Percentiles rank a stretch among this genome's conserved stretches.
These are phyloP conservation scores for Amylocarpus encephaloides DNA, from an alignment of 2,329 filamentous ascomycete genomes.

Conservation along the genomic window DNA sequence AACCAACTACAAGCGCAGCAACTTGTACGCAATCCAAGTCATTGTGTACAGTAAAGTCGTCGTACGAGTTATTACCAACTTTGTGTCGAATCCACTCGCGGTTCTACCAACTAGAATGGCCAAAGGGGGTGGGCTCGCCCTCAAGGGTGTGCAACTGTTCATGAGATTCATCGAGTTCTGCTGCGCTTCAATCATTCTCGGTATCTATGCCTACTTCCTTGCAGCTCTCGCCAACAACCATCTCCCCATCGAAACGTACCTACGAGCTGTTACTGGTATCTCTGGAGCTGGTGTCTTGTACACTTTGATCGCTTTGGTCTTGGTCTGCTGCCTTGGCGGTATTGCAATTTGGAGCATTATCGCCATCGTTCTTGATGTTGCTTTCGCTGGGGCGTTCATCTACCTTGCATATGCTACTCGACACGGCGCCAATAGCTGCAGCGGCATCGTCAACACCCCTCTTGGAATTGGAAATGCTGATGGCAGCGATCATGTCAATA, in stretches of 20 bases:
- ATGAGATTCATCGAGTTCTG: constrained; percentile 69
- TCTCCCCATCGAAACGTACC: constrained; percentile 54
- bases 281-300: constrained; percentile 71
- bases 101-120: constrained; percentile 43
- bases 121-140: constrained; percentile 51
- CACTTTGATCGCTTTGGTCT: constrained; percentile 61
- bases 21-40: neutral
- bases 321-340: constrained; percentile 76
- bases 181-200: constrained; percentile 67
- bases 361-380: constrained; percentile 68
- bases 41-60: neutral
- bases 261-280: constrained; percentile 72
- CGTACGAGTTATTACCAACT: neutral
- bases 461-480: constrained; percentile 58
- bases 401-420: constrained; percentile 74
- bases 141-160: constrained; percentile 65
- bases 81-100: neutral
- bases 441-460: constrained; percentile 56
- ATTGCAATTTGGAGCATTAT: constrained; percentile 65
- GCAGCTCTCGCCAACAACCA: constrained; percentile 62
- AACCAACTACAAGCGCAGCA: no score
- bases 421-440: constrained; percentile 61
- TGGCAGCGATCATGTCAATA: constrained; percentile 41
- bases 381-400: constrained; percentile 71
- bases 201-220: constrained; percentile 80